Conservation (phyloP, 306 rosid species). For the Delonix regia region DNA sequence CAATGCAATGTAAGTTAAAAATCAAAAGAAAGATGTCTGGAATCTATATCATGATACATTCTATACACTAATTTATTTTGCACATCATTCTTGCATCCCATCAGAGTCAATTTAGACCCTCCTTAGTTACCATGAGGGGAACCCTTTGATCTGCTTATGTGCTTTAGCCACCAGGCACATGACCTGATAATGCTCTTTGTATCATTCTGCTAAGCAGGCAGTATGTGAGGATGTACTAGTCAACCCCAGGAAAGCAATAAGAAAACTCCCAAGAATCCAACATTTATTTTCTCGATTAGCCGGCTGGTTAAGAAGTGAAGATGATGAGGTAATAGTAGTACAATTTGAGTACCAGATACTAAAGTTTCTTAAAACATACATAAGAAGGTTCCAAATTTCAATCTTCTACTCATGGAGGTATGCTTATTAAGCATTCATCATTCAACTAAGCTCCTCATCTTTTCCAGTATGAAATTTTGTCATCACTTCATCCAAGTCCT, state of each 20-base stretch:
- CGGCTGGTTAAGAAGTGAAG: conserved; percentile 72
- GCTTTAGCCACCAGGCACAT: background rate
- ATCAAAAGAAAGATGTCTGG: background rate
- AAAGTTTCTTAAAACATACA: background rate
- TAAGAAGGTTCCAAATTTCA: conserved; percentile 14
- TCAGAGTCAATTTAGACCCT: background rate
- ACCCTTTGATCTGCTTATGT: background rate
- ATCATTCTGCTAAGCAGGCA: conserved; percentile 53
- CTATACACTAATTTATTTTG: background rate
- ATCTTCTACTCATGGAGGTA: conserved; percentile 14
- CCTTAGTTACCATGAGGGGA: conserved; percentile 16
- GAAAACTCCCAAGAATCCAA: conserved; percentile 87
- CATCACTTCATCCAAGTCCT: conserved; percentile 96
- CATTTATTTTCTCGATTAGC: conserved; percentile 79
- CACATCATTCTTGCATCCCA: conserved; percentile 26
- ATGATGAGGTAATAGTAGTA: conserved; percentile 75
- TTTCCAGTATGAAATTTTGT: conserved; percentile 72
- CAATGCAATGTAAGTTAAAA: conserved; percentile 6
- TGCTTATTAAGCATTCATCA: conserved; percentile 13
- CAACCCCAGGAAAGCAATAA: conserved; percentile 70
- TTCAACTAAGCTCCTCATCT: conserved; percentile 17
- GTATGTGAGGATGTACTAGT: conserved; percentile 68
- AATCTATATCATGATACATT: conserved; percentile 3
- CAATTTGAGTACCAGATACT: conserved; percentile 8
- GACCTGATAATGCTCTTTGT: background rate